Percentiles rank a stretch among this genome's conserved stretches.
These are phyloP conservation scores for Trichoderma lentiforme DNA, from an alignment of 2,329 filamentous ascomycete species.

Conservation along the genomic window DNA sequence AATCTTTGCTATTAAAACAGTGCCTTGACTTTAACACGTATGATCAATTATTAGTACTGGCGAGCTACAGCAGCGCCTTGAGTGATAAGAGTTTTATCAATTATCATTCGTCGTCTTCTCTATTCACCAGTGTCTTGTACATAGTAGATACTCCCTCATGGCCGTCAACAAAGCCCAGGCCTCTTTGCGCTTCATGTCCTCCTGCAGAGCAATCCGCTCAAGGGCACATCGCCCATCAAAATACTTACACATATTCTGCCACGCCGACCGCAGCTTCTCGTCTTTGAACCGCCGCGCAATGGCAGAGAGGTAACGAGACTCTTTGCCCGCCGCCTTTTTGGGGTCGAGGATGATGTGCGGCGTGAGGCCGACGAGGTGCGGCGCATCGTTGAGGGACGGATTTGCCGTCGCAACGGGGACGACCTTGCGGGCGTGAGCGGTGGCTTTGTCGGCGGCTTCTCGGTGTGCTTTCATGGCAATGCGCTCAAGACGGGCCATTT, in stretches of 20 bases:
- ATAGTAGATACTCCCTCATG: conserved; percentile 67
- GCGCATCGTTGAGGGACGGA: conserved; percentile 54
- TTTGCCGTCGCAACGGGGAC: conserved; percentile 49
- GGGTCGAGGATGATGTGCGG: conserved; percentile 74
- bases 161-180: conserved; percentile 63
- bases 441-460: conserved; percentile 54
- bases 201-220: conserved; percentile 80
- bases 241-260: conserved; percentile 75
- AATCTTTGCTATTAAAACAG: not conserved
- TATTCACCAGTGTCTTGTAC: conserved; percentile 66
- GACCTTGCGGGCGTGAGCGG: conserved; percentile 51
- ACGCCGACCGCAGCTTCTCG: conserved; percentile 60
- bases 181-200: conserved; percentile 83
- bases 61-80: not conserved
- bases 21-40: not conserved
- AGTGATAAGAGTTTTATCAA: not conserved
- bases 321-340: conserved; percentile 71
- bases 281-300: conserved; percentile 55
- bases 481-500: conserved; percentile 58
- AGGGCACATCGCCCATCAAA: conserved; percentile 83
- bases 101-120: not conserved
- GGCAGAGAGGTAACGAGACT: conserved; percentile 68
- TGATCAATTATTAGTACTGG: not conserved
- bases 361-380: conserved; percentile 53
- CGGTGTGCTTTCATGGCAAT: conserved; percentile 54